phyloP scores from a whole-genome alignment of 2,329 filamentous ascomycete genomes.

The Trichoderma sp. region DNA sequence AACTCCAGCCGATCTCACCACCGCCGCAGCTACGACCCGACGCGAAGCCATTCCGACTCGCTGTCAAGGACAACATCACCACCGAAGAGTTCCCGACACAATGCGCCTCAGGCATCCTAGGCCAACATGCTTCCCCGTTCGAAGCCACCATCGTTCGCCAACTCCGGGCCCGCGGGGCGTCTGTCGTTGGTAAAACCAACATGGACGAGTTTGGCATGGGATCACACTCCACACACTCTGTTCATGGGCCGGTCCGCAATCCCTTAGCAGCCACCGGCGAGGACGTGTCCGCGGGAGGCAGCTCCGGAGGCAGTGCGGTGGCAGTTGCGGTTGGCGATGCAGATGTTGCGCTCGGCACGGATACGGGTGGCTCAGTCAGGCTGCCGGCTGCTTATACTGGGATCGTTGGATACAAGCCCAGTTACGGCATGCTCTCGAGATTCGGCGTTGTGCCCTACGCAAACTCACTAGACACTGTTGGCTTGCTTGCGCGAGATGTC shows the following conservation, averaged over 20 bases:
- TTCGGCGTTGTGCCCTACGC: constrained; percentile 89
- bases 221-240: constrained; percentile 74
- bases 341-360: constrained; percentile 77
- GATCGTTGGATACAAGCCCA: constrained; percentile 84
- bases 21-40: constrained; percentile 32
- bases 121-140: constrained; percentile 73
- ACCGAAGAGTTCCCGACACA: constrained; percentile 70
- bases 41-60: constrained; percentile 50
- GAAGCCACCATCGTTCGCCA: constrained; percentile 77
- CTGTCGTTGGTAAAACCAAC: constrained; percentile 79
- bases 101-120: constrained; percentile 76
- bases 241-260: constrained; percentile 65
- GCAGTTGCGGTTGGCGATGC: constrained; percentile 68
- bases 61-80: constrained; percentile 78
- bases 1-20: constrained; percentile 22
- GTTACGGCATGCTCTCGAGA: constrained; percentile 82
- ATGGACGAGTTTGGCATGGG: constrained; percentile 98
- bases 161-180: constrained; percentile 63
- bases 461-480: constrained; percentile 90
- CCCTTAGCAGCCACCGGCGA: constrained; percentile 42
- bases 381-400: constrained; percentile 87
- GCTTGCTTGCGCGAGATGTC: constrained; percentile 65
- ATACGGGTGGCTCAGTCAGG: constrained; percentile 87
- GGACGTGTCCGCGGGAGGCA: constrained; percentile 74
- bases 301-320: constrained; percentile 90